Conservation (phyloP, 495 filamentous ascomycete genomes). For the Trichoderma erinaceum region DNA sequence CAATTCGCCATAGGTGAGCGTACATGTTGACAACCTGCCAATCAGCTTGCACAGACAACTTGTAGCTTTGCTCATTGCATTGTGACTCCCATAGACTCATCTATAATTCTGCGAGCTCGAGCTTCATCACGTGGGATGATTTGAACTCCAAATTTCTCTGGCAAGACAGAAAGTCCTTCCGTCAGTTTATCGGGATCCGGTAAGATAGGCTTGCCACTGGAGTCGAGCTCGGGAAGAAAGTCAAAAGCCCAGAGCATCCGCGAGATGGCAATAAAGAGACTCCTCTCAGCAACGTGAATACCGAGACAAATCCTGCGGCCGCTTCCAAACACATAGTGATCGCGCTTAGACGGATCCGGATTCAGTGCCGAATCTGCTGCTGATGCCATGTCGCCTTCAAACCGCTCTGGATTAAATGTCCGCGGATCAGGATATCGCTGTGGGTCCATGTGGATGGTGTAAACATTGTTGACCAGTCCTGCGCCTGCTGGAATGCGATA, state of each 20-base stretch:
- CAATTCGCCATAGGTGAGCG: no score
- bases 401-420: constrained; percentile 42
- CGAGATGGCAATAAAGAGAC: constrained; percentile 41
- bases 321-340: constrained; percentile 48
- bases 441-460: constrained; percentile 26
- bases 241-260: constrained; percentile 51
- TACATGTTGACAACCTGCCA: no score
- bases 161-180: no score
- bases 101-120: no score
- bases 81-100: no score
- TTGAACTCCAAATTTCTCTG: no score
- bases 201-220: not conserved
- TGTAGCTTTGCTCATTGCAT: no score
- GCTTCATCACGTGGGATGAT: no score
- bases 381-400: constrained; percentile 29
- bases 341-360: constrained; percentile 31
- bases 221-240: constrained; percentile 22
- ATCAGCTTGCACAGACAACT: no score
- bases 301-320: constrained; percentile 54
- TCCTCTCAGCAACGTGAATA: constrained; percentile 49
- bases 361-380: constrained; percentile 26
- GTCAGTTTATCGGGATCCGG: no score
- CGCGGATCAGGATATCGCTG: constrained; percentile 35
- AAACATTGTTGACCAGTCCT: no score
- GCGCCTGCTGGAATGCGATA: constrained; percentile 11